A percentile compares a stretch with the other conserved stretches of the same genome.
Conservation (phyloP, 2,329 filamentous ascomycete species). For the Hymenotorrendiella dingleyae region DNA sequence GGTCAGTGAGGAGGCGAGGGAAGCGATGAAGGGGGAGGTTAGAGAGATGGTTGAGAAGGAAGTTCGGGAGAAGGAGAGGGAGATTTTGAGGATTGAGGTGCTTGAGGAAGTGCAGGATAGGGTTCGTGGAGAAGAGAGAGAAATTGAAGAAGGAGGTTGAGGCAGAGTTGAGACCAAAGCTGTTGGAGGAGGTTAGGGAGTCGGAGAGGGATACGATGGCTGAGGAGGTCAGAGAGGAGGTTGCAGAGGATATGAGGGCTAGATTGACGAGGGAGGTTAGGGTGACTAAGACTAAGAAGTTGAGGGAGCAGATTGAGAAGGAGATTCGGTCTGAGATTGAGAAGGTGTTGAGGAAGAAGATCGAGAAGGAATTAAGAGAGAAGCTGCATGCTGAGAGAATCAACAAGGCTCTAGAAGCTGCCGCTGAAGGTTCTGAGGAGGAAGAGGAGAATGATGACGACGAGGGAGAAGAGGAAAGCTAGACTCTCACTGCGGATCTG, state of each 20-base stretch:
- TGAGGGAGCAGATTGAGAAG: slow-evolving; percentile 1
- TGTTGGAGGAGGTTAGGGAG: not conserved
- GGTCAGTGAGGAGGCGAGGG: not conserved
- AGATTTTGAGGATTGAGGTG: too few relatives aligned
- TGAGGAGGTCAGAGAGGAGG: not conserved
- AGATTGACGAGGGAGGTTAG: not conserved
- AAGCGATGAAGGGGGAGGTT: not conserved
- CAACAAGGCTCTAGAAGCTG: not conserved
- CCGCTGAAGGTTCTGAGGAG: not conserved
- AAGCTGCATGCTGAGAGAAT: not conserved
- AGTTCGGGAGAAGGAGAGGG: not conserved
- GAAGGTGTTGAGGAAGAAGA: too few relatives aligned
- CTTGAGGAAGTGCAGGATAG: not conserved
- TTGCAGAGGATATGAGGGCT: not conserved
- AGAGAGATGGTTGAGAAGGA: not conserved
- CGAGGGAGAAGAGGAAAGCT: not conserved
- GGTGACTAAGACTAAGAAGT: not conserved
- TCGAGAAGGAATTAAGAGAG: slow-evolving; percentile 2
- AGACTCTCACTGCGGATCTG: too few relatives aligned
- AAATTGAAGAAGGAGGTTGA: not conserved
- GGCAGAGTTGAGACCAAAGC: not conserved
- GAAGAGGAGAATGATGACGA: not conserved
- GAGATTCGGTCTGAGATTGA: not conserved
- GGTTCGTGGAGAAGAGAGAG: not conserved
- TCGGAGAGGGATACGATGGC: not conserved